These are phyloP conservation scores for Umbelopsis vinacea DNA, from an alignment of 192 early-diverging fungal genomes.

Conservation along the genomic window DNA sequence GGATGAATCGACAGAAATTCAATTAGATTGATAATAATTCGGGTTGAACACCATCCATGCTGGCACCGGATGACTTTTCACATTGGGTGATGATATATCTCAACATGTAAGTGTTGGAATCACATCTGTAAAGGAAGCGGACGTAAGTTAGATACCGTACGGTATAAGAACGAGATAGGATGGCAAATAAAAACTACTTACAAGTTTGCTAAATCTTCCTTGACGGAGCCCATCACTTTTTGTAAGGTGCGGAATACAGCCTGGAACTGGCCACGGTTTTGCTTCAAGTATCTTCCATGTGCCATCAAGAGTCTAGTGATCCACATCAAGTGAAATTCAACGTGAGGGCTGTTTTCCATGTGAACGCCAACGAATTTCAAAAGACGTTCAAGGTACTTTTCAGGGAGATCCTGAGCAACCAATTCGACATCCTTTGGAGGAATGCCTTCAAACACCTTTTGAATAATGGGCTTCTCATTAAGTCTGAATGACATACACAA, in stretches of 20 bases:
- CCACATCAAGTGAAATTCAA: conserved; percentile 93
- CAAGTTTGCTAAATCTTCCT: conserved; percentile 63
- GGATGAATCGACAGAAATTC: background rate
- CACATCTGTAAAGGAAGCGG: conserved; percentile 61
- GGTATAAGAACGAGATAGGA: background rate
- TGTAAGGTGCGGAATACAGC: conserved; percentile 82
- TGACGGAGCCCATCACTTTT: conserved; percentile 62
- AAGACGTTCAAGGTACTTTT: conserved; percentile 85
- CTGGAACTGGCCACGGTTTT: conserved; percentile 64
- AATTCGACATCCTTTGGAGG: conserved; percentile 77
- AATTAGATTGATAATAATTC: conserved; percentile 2
- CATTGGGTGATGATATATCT: conserved; percentile 63
- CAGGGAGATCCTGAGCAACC: conserved; percentile 80
- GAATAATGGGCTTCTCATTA: conserved; percentile 81
- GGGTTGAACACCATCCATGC: conserved; percentile 6
- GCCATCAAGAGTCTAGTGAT: conserved; percentile 69
- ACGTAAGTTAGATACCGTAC: background rate
- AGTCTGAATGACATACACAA: conserved; percentile 94
- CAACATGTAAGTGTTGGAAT: conserved; percentile 76
- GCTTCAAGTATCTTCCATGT: conserved; percentile 78
- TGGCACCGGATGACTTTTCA: conserved; percentile 25
- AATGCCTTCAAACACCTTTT: conserved; percentile 78
- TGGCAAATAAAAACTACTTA: conserved; percentile 41
- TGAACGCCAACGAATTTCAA: conserved; percentile 81
- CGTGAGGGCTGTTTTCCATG: conserved; percentile 79